These are phyloP conservation scores for Wickerhamomyces kurtzmanii DNA, from an alignment of 805 yeast species.

Conservation along the genomic window DNA sequence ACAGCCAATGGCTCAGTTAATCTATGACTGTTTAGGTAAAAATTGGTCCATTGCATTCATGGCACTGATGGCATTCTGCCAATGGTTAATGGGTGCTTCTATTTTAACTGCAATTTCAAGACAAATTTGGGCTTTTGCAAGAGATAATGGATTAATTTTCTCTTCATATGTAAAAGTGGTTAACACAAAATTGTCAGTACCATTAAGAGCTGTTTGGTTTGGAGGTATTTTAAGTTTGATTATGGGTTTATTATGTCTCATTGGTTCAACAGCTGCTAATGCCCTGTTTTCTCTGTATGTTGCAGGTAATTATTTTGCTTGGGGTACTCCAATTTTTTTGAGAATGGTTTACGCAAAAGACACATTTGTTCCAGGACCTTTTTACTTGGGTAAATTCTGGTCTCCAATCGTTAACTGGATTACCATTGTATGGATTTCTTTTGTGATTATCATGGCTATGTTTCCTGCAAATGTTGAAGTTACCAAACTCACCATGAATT, in stretches of 20 bases:
- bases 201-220: conserved; percentile 50
- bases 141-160: conserved; percentile 67
- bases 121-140: conserved; percentile 67
- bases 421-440: conserved; percentile 37
- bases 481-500: conserved; percentile 43
- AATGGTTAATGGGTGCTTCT: conserved; percentile 58
- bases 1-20: conserved; percentile 56
- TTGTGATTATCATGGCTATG: conserved; percentile 44
- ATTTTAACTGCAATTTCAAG: conserved; percentile 56
- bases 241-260: conserved; percentile 49
- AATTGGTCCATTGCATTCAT: conserved; percentile 59
- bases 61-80: conserved; percentile 49
- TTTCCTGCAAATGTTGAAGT: conserved; percentile 44
- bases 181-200: conserved; percentile 42
- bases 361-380: conserved; percentile 51
- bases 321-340: conserved; percentile 52
- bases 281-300: conserved; percentile 62
- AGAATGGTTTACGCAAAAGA: conserved; percentile 37
- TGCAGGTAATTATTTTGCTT: conserved; percentile 53
- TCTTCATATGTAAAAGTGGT: conserved; percentile 43
- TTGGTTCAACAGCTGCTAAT: conserved; percentile 49
- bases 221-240: conserved; percentile 38
- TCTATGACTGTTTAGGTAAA: conserved; percentile 51
- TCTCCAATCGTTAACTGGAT: conserved; percentile 34
- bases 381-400: conserved; percentile 40